These are phyloP conservation scores for Aureobasidium vineae DNA, from an alignment of 2,329 filamentous ascomycete species.

Conservation along the genomic window DNA sequence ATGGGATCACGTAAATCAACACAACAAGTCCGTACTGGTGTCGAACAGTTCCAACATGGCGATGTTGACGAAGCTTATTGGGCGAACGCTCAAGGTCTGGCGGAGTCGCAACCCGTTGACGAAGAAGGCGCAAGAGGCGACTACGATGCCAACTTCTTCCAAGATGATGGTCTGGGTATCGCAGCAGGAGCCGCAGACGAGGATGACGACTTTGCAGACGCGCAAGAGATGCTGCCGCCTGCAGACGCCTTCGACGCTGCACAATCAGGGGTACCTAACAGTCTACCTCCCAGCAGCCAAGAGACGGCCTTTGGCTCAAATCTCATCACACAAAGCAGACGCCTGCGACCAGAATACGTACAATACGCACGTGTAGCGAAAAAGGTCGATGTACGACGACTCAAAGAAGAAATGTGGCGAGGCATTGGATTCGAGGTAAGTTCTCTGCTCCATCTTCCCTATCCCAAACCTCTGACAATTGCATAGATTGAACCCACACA, in stretches of 20 bases:
- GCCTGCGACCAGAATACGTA: conserved; percentile 63
- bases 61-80: conserved; percentile 97
- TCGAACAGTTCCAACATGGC: conserved; percentile 54
- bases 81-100: conserved; percentile 65
- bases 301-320: conserved; percentile 61
- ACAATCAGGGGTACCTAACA: conserved; percentile 35
- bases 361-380: conserved; percentile 65
- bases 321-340: conserved; percentile 59
- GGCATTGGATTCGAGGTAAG: conserved; percentile 54
- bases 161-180: conserved; percentile 76
- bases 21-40: conserved; percentile 48
- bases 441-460: neutral
- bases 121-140: conserved; percentile 64
- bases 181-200: conserved; percentile 63
- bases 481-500: conserved; percentile 40
- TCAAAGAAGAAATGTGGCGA: conserved; percentile 66
- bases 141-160: conserved; percentile 97
- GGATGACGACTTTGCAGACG: conserved; percentile 77
- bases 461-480: neutral
- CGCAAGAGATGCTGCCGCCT: conserved; percentile 74
- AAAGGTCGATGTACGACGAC: conserved; percentile 62
- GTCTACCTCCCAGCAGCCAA: conserved; percentile 44
- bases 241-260: conserved; percentile 51
- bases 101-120: conserved; percentile 37
- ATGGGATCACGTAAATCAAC: conserved; percentile 64